Base-by-base conservation (phyloP, 768 basidiomycete species). In the Tulasnella sp. region DNA sequence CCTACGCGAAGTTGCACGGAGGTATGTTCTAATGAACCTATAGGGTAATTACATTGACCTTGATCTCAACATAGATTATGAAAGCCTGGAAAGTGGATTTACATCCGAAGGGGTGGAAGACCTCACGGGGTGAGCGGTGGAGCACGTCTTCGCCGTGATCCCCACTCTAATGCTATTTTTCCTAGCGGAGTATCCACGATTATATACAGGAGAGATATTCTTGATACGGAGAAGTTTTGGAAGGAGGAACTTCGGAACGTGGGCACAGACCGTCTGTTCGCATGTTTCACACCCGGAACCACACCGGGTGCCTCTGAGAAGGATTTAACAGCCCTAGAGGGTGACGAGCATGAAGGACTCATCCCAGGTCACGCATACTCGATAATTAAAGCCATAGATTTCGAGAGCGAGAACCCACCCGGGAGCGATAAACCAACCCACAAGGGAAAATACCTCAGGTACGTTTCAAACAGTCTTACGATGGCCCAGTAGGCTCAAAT, bases 1-100 rank as follows among this genome's bases (percentile, higher is more conserved):
- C 90, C 3, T 91, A 88, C 77, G 90, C 89, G 0, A 91, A 91
- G 80, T 82, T 89, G 5, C 89, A 91, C 80, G 90, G 89, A 68
- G 62, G 62, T 36, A 91, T 90, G 81, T 89, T 89, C 27, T 14
- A 14, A 36, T 36, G 19, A 36, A 44, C 16, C 31, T 31, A 10
- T 16, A 27, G 12, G 12, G 0, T 10, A 27, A 36, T 68, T 14
- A 27, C 34, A 14, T 34, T 78, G 89, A 89, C 0, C 90, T 90
- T 80, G 82, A 89, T 3, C 88, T 90, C 80, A 89, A 89, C 12
- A 8, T 19, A 3, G 88, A 88, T 79, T 90, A 89, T 82, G 85
- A 86, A 0, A 85, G 87, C 1, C 81, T 90, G 44, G 80, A 82
- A 39, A 85, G 85, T 38, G 90, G 89, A 8, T 80, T 84, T 31